A percentile compares a stretch with the other conserved stretches of the same genome.
phyloP scores from a whole-genome alignment of 352 stramenopile genomes.

The Thalassiosira ordinaria region DNA sequence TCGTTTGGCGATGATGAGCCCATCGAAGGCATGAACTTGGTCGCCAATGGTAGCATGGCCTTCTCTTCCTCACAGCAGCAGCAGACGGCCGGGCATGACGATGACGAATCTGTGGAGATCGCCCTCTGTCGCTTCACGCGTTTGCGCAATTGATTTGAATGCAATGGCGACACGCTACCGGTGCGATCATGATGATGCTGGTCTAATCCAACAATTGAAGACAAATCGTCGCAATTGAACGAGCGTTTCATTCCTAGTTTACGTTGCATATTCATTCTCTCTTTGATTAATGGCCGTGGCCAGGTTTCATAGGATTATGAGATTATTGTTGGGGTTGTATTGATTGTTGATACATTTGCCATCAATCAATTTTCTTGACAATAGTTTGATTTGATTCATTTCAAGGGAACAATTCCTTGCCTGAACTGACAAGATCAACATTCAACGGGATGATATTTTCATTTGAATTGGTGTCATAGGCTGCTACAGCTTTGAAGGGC shows the following conservation, averaged over 20 bases:
- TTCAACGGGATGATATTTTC: too few relatives aligned
- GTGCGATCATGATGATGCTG: not conserved
- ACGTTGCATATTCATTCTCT: conserved; percentile 16
- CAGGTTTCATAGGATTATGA: too few relatives aligned
- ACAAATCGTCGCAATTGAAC: conserved; percentile 15
- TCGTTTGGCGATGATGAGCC: not conserved
- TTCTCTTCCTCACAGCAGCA: conserved; percentile 1
- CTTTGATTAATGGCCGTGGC: too few relatives aligned
- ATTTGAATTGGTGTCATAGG: too few relatives aligned
- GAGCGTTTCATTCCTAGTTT: conserved; percentile 14
- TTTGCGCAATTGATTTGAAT: not conserved
- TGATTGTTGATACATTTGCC: too few relatives aligned
- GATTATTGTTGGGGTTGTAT: too few relatives aligned
- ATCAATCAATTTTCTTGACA: too few relatives aligned
- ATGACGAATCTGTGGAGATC: not conserved
- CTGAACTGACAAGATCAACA: too few relatives aligned
- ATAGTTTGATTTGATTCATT: too few relatives aligned
- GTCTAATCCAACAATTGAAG: not conserved
- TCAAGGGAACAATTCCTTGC: too few relatives aligned
- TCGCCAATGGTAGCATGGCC: not conserved
- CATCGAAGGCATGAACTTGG: not conserved
- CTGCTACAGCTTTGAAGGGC: too few relatives aligned
- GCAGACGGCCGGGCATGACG: not conserved
- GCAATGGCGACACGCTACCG: not conserved
- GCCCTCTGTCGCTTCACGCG: conserved; percentile 4